phyloP scores from a whole-genome alignment of 305 asterid genomes.

The Fraxinus dipetala region DNA sequence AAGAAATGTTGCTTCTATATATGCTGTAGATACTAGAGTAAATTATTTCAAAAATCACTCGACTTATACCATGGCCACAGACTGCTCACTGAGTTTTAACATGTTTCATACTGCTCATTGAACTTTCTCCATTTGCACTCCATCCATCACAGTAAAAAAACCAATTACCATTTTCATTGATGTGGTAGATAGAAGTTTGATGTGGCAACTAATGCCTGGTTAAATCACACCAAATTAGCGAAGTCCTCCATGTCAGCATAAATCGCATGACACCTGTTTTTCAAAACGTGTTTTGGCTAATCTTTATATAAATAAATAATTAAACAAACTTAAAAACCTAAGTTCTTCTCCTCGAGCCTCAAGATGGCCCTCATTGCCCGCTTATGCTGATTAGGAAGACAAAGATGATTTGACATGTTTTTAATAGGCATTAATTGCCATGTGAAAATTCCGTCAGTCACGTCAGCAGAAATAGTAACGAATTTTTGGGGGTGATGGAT shows the following conservation, averaged over 20 bases:
- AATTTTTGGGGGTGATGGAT: no score
- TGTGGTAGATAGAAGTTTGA: not conserved
- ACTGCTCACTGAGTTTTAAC: not conserved
- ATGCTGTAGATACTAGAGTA: not conserved
- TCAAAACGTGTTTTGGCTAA: not conserved
- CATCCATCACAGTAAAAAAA: not conserved
- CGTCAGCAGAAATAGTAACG: no score
- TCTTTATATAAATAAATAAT: no score
- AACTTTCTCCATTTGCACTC: not conserved
- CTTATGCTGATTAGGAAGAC: not conserved
- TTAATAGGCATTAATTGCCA: no score
- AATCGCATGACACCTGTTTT: not conserved
- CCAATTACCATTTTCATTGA: not conserved
- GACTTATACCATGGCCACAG: not conserved
- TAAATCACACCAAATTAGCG: not conserved
- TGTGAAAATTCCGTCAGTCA: no score
- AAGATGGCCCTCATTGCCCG: constrained; percentile 41
- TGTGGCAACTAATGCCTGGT: not conserved
- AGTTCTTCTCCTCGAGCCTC: constrained; percentile 39
- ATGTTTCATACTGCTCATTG: not conserved
- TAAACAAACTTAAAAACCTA: constrained; percentile 21
- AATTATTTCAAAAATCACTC: not conserved
- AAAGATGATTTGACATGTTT: no score
- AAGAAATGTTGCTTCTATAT: not conserved
- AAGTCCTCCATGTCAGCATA: not conserved